Evolutionary conservation across 306 rosid genomes (phyloP), one percentile per base, ranked within the genome.

Genomic region (Cicer bijugum): DNA sequence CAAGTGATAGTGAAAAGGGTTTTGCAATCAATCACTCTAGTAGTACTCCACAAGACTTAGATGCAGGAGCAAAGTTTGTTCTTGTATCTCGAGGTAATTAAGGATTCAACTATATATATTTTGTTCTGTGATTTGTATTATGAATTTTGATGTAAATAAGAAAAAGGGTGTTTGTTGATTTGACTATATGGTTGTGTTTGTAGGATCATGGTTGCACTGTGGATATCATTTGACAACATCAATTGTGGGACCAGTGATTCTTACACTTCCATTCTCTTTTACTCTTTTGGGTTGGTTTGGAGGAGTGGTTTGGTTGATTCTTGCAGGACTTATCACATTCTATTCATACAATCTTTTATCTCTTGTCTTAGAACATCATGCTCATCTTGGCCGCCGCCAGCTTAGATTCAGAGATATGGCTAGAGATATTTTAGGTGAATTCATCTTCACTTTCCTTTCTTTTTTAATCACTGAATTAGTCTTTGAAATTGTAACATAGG

Each of bases 161-260:
- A 44, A 42, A 44, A 67, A 43, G 62, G 72, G 45, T 42, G 7
- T 4, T 48, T 77, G 11, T 77, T 77, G 61, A 82, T 82, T 72
- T 77, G 1, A 43, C 20, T 15, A 0, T 78, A 35, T 63, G 58
- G 59, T 48, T 40, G 14, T 75, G 59, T 60, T 74, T 75, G 72
- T 17, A 86, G 96, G 98, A 9, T 89, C 97, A 60, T 93, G 98
- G 98, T 8, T 84, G 75, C 98, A 93, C 77, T 85, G 92, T n/a
- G 97, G 90, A 20, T 90, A 86, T 48, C 98, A 90, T 86, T 87
- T 92, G 85, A 90, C 96, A 12, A 86, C 98, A 8, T 86, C 98
- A 0, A 87, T 90, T 70, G 98, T 84, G 66, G 90, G 70, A 12
- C 98, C 97, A 0, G 91, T 11, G 63, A 66, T 90, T 56, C 85